A percentile compares a stretch with the other conserved stretches of the same genome.
These are phyloP conservation scores for Rossbeevera mucosa DNA, from an alignment of 768 basidiomycete genomes.

Conservation along the genomic window DNA sequence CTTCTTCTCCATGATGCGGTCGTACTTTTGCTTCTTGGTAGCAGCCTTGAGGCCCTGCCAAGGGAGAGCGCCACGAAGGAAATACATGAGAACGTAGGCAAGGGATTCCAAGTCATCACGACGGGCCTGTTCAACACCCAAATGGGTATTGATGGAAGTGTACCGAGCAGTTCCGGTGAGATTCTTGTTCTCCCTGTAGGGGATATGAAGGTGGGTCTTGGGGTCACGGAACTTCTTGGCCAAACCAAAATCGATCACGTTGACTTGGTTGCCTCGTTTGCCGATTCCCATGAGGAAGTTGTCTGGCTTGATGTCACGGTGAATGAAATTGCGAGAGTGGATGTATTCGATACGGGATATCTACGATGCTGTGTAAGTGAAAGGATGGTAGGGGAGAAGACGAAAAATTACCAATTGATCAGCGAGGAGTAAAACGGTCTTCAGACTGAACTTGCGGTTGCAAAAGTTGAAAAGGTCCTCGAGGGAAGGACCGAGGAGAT, in stretches of 20 bases:
- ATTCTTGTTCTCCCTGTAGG: conserved; percentile 99
- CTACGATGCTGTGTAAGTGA: conserved; percentile 43
- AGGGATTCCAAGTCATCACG: conserved; percentile 98
- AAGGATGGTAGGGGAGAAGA: conserved; percentile 33
- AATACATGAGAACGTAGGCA: conserved; percentile 99
- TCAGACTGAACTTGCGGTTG: conserved; percentile 96
- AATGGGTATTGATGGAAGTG: conserved; percentile 98
- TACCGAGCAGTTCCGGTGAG: conserved; percentile 98
- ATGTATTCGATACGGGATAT: conserved; percentile 99
- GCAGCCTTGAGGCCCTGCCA: conserved; percentile 99
- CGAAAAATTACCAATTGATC: conserved; percentile 73
- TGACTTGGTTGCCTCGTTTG: conserved; percentile 99
- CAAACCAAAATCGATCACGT: conserved; percentile 96
- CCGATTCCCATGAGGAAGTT: conserved; percentile 99
- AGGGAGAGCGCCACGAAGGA: conserved; percentile 94
- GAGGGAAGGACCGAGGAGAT: conserved; percentile 88
- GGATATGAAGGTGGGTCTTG: conserved; percentile 99
- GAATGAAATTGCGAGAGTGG: conserved; percentile 98
- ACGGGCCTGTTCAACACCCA: conserved; percentile 97
- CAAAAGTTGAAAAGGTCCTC: conserved; percentile 93
- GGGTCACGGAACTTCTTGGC: conserved; percentile 99
- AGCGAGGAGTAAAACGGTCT: conserved; percentile 93
- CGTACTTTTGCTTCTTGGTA: conserved; percentile 99
- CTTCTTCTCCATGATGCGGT: conserved; percentile 99
- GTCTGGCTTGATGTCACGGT: conserved; percentile 98